phyloP scores from a whole-genome alignment of 805 yeast species.

The Ogataea kodamae region DNA sequence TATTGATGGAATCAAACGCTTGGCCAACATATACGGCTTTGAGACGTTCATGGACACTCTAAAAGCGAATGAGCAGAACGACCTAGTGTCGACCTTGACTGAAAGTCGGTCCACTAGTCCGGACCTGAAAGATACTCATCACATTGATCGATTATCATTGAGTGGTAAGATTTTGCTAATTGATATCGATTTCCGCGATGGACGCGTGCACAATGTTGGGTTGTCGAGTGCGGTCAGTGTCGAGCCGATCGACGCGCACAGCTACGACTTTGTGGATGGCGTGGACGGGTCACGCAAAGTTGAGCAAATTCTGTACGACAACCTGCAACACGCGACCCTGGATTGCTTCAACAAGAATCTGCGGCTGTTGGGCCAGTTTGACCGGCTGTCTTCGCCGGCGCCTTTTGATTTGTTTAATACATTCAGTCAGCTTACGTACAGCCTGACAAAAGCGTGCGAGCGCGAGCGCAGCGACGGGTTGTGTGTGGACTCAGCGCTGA shows the following conservation, averaged over 20 bases:
- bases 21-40: conserved; percentile 37
- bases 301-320: conserved; percentile 26
- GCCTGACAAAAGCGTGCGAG: conserved; percentile 17
- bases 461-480: conserved; percentile 5
- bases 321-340: conserved; percentile 29
- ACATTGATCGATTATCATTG: conserved; percentile 30
- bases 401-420: conserved; percentile 34
- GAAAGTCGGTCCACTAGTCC: conserved; percentile 23
- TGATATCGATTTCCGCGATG: conserved; percentile 35
- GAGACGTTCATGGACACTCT: conserved; percentile 34
- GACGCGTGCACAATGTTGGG: conserved; percentile 27
- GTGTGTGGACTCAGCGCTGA: conserved; percentile 5
- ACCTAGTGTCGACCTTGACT: conserved; percentile 25
- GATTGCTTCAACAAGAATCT: conserved; percentile 34
- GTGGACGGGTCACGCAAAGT: conserved; percentile 23
- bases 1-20: conserved; percentile 32
- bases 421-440: conserved; percentile 28
- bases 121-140: conserved; percentile 6
- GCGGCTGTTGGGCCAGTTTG: conserved; percentile 31
- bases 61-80: conserved; percentile 36
- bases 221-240: conserved; percentile 32
- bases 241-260: conserved; percentile 24
- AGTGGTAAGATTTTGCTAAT: conserved; percentile 36
- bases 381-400: conserved; percentile 28
- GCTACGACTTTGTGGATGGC: conserved; percentile 28